Evolutionary conservation across 2,329 filamentous ascomycete species (phyloP), one percentile per base, ranked within the genome.

Genomic region (Hypoxylon sp.): DNA sequence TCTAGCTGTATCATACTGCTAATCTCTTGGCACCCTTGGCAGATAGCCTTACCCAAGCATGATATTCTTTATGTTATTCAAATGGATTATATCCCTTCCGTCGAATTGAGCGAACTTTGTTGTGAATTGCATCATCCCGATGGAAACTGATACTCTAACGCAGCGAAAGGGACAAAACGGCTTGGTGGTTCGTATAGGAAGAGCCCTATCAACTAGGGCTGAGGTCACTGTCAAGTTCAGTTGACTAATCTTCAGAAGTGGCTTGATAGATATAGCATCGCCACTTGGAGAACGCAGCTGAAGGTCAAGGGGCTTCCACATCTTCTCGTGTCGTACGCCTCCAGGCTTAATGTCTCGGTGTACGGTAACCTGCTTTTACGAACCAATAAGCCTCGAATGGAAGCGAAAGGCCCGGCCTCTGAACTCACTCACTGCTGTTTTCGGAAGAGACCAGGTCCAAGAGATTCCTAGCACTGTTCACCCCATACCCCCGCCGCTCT

Each of bases 321-420:
- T 48, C 37, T 55, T 42, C 39, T 66, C 44, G 35, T 29, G 71
- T 73, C 35, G 66, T 59, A 73, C 71, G 46, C 54, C 68, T 67
- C 67, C 52, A 46, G 65, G 64, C 55, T 69, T 60, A 71, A 65
- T 74, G 71, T 74, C 65, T 74, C 70, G 65, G 64, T 64, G 59
- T 37, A 65, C 68, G 64, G 66, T 57, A 63, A 55, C 60, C 31
- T 65, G 52, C 66, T 24, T 37, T 31, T 9, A 33, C 29, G 62
- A 64, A 39, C 72, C 72, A 74, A 74, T 74, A 66, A 63, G 55
- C 65, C 65, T 56, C 39, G 33, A 59, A 64, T 61, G 24, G 71
- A 74, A 74, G 71, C 72, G 72, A 74, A 68, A 52, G 50, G 53
- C 39, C 58, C 62, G 59, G 58, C 55, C 54, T 51, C 60, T 51